A percentile compares a stretch with the other conserved stretches of the same genome.
These are phyloP conservation scores for peach (Prunus persica) DNA, from an alignment of 306 rosid genomes.

Conservation along the genomic window Prunus_persica_NCBIv2 NC_034014.1:2700001-2700500, in stretches of 20 bases:
- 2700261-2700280: too few species aligned
- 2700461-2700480: too few species aligned
- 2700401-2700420: too few species aligned
- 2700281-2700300: neutral
- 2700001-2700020: neutral
- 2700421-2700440: too few species aligned
- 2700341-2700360: too few species aligned
- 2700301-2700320: neutral
- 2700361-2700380: too few species aligned
- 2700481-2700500: too few species aligned
- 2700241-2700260: neutral
- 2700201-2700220: neutral
- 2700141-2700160: neutral
- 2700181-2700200: neutral
- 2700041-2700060: neutral
- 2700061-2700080: neutral
- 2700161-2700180: neutral
- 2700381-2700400: too few species aligned
- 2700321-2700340: neutral
- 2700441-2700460: too few species aligned
- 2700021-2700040: neutral
- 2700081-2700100: neutral
- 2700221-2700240: neutral
- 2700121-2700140: neutral
- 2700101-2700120: neutral